Evolutionary conservation across 129 eudicot species (phyloP), one percentile per base, ranked within the genome.

Genomic region (Flaveria trinervia): DNA sequence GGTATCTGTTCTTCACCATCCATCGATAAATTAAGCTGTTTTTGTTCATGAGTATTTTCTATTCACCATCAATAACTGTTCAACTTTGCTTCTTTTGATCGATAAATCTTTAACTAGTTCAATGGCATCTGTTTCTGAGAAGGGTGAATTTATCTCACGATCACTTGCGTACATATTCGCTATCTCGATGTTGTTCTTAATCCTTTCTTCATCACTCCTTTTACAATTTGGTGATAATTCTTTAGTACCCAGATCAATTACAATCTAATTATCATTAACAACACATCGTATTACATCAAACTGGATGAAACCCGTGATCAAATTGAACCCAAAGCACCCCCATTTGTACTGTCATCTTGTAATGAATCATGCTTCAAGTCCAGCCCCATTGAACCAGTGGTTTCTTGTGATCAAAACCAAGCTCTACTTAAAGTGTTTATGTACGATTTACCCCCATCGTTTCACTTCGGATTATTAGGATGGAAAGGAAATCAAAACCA

Each of bases 381-480:
- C 22, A 3, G 5, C 16, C 33, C 46, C 2, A 16, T 73, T 1
- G 41, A 73, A 57, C 48, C 41, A 8, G 11, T 49, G 7, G 13
- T 3, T 14, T 77, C 22, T 10, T 79, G 81, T 69, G 74, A 77
- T 71, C 65, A 65, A 48, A 43, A 28, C 54, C 80, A 54, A n/a
- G 88, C 90, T 74, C 79, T 79, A 44, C 83, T 94, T 0, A 85
- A 51, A 81, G 93, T 90, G 0, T 94, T 87, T 75, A 94, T 94
- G 96, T 91, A 91, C 57, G 93, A 94, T 72, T 50, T 94, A 77
- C 96, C 97, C 2, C 84, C 92, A 44, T 85, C 81, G 20, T 94
- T 91, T 82, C 98, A 91, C 80, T 91, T 94, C 39, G 93, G 96
- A 77, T 81, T 91, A 62, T 70, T 94, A 70, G 93, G 91, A 74